Base-by-base conservation (phyloP, 768 basidiomycete genomes). In the Cystobasidium ongulense region DNA sequence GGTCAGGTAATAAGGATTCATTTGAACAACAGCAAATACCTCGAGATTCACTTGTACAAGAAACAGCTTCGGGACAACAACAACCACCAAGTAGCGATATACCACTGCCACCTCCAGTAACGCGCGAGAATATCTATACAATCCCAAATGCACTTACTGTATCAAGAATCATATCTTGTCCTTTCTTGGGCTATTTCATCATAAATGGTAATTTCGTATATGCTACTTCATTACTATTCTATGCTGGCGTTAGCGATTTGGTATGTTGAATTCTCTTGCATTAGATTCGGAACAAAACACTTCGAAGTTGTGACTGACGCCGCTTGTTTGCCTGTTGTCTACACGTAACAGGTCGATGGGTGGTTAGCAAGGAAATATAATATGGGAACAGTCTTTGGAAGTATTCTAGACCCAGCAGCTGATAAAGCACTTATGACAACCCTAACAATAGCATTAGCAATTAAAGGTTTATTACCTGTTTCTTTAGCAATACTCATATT, bases 381-480 rank as follows among this genome's bases (percentile, higher is more conserved):
- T 31, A 91, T 91, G 89, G 86, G 86, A 31, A 87, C 91, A 15
- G 92, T 98, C n/a, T 84, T 98, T 23, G 96, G 96, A 23, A 90
- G 91, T 10, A 92, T 98, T 72, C 85, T 99, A 15, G 96, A 99
- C 80, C 96, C 96, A 15, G 92, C 95, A 0, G 96, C 96, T 1
- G 96, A 99, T 85, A 99, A 99, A 81, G 85, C 87, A 13, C 83
- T 99, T 52, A 90, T 99, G 89, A 95, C 96, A 0, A 97, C 94
- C 0, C 83, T 99, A 78, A 91, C 91, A 0, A 83, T 93, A 59
- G 89, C 92, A 0, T 82, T 99, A 75, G 87, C 92, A 0, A 86
- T 89, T 85, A 88, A 90, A 76, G 88, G 87, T 25, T 83, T 95
- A 76, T 83, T 99, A 25, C 95, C 95, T 10, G 76, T 94, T 94